A percentile compares a stretch with the other conserved stretches of the same genome.
Conservation (phyloP, 768 basidiomycete species). For the Guyanaporus albipodus region DNA sequence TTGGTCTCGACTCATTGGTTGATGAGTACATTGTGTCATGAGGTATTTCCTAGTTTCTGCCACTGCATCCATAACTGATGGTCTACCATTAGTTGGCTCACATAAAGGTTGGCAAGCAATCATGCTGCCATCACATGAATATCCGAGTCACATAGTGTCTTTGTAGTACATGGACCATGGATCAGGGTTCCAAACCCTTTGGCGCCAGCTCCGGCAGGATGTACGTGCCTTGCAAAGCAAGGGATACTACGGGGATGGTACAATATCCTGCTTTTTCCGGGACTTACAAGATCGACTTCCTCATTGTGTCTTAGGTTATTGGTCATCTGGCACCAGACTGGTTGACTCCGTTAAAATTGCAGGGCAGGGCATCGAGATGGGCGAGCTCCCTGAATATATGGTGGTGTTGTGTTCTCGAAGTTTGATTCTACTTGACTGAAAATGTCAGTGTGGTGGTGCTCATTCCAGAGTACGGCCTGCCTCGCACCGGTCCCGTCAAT, state of each 20-base stretch:
- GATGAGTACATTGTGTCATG: constrained; percentile 78
- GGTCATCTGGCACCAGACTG: constrained; percentile 74
- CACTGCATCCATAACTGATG: constrained; percentile 6
- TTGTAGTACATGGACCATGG: constrained; percentile 79
- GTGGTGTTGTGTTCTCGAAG: constrained; percentile 33
- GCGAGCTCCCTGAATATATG: constrained; percentile 75
- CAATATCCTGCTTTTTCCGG: neutral
- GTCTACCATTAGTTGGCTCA: constrained; percentile 60
- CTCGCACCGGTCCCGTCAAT: constrained; percentile 40
- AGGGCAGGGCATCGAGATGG: constrained; percentile 47
- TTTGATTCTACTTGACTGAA: neutral
- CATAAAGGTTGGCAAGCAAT: constrained; percentile 53
- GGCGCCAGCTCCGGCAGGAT: constrained; percentile 61
- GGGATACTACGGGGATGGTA: constrained; percentile 85
- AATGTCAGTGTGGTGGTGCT: constrained; percentile 70
- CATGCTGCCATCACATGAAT: neutral
- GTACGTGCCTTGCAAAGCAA: constrained; percentile 64
- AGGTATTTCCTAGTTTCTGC: constrained; percentile 45
- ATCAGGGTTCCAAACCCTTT: constrained; percentile 68
- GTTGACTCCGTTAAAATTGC: constrained; percentile 56
- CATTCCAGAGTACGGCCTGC: constrained; percentile 60
- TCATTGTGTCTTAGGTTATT: constrained; percentile 53
- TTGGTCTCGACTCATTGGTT: constrained; percentile 64
- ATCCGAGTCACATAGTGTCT: neutral
- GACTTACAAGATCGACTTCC: neutral